These are phyloP conservation scores for Taxawa tesnikishii DNA, from an alignment of 2,329 filamentous ascomycete genomes.

Conservation along the genomic window DNA sequence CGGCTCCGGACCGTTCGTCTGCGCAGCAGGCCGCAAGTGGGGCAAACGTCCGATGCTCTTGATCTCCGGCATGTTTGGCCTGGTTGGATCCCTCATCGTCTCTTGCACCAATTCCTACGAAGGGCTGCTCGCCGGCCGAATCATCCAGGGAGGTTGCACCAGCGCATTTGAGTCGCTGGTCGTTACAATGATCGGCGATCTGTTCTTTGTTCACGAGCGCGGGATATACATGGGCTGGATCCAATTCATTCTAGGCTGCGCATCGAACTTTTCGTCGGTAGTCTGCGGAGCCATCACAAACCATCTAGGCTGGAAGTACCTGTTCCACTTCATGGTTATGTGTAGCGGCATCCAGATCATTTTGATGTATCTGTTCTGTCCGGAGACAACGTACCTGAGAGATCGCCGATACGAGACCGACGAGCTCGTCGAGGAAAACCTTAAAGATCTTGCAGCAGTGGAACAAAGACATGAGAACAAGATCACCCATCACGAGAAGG, in stretches of 20 bases:
- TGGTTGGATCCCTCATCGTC: conserved; percentile 1
- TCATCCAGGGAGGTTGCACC: conserved; percentile 20
- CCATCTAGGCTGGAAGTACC: conserved; percentile 24
- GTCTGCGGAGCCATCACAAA: conserved; percentile 22
- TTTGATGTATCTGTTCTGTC: conserved; percentile 36
- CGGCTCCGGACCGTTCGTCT: conserved; percentile 20
- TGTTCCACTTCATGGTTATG: conserved; percentile 36
- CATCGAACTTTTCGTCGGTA: conserved; percentile 23
- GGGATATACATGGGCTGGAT: conserved; percentile 21
- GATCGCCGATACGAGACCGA: conserved; percentile 16
- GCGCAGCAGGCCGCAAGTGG: conserved; percentile 14
- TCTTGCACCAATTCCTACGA: conserved; percentile 12
- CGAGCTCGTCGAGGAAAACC: conserved; percentile 5
- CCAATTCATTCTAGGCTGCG: conserved; percentile 22
- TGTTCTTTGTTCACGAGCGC: conserved; percentile 24
- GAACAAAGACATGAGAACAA: conserved; percentile 2
- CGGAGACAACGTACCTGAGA: conserved; percentile 38
- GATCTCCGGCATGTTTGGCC: conserved; percentile 9
- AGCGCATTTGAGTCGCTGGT: conserved; percentile 23
- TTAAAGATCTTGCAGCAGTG: conserved; percentile 5
- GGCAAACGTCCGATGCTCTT: conserved; percentile 13
- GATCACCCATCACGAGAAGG: neutral
- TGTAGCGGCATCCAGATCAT: conserved; percentile 32
- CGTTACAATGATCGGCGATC: conserved; percentile 22
- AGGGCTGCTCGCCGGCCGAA: conserved; percentile 18